Percentiles rank a stretch among this genome's conserved stretches.
Evolutionary conservation across 176 grass and related monocot species (phyloP).

Genomic region (Rhynchospora tenuis): DNA sequence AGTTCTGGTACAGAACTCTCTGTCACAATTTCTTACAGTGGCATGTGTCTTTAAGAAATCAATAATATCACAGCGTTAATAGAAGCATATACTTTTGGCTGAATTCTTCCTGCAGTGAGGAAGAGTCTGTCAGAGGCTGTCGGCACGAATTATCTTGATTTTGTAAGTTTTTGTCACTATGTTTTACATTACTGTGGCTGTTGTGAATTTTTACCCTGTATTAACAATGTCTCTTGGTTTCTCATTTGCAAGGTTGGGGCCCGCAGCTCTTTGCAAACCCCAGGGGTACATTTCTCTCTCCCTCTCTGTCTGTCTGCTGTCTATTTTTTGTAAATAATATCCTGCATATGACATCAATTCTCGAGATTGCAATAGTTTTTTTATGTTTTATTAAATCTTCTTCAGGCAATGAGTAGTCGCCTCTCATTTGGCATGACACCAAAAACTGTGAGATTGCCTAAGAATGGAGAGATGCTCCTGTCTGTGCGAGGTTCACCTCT

Average conservation of each 20-base stretch:
- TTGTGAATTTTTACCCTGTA: background rate
- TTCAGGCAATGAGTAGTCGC: conserved; percentile 47
- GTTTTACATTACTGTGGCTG: conserved; percentile 13
- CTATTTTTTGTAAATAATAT: background rate
- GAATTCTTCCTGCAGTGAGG: conserved; percentile 47
- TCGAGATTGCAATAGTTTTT: background rate
- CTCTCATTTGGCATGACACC: conserved; percentile 80
- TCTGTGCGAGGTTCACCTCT: conserved; percentile 81
- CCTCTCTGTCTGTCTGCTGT: background rate
- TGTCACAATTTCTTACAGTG: background rate
- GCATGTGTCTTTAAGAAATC: background rate
- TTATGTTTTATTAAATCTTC: conserved; percentile 9
- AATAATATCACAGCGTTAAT: background rate
- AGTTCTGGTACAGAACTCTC: background rate
- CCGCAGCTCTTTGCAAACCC: conserved; percentile 49
- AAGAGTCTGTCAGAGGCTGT: conserved; percentile 34
- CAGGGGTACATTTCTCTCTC: conserved; percentile 49
- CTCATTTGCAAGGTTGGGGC: conserved; percentile 31
- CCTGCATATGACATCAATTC: background rate
- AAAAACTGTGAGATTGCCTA: conserved; percentile 65
- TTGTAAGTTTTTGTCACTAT: conserved; percentile 49
- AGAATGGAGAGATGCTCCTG: conserved; percentile 85
- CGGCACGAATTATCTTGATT: conserved; percentile 35
- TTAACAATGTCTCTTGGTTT: conserved; percentile 4
- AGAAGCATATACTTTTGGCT: conserved; percentile 2